Conservation (phyloP, 2,329 filamentous ascomycete genomes). For the Botryotinia calthae region DNA sequence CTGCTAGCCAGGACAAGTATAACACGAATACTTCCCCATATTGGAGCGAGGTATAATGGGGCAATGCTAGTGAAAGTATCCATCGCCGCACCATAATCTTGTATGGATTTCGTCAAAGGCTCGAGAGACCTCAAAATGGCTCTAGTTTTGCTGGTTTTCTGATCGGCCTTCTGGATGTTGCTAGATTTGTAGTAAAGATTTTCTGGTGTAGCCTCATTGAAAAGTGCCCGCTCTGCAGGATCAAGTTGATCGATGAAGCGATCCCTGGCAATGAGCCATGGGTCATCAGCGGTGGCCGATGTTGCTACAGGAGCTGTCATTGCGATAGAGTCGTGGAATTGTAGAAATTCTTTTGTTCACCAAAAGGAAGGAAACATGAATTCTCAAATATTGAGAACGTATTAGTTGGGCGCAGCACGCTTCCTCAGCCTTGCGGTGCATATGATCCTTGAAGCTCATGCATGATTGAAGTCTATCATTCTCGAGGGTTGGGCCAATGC, state of each 20-base stretch:
- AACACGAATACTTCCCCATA: background rate
- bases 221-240: background rate
- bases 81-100: background rate
- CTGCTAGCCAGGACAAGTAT: background rate
- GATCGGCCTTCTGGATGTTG: background rate
- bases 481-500: background rate
- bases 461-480: background rate
- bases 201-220: background rate
- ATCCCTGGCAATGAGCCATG: constrained; percentile 5
- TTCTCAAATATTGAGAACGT: background rate
- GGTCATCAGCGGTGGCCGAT: background rate
- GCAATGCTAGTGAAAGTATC: background rate
- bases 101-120: background rate
- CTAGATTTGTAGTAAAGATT: constrained; percentile 3
- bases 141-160: background rate
- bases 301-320: background rate
- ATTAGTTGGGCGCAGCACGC: background rate
- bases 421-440: background rate
- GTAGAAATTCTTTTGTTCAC: accelerated
- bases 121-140: background rate
- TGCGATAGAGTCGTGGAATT: too few relatives aligned
- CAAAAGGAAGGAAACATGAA: background rate
- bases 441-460: background rate
- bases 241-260: background rate
- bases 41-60: background rate